Conservation (phyloP, 805 yeast genomes). For the Zygoascus bituminiphila region DNA sequence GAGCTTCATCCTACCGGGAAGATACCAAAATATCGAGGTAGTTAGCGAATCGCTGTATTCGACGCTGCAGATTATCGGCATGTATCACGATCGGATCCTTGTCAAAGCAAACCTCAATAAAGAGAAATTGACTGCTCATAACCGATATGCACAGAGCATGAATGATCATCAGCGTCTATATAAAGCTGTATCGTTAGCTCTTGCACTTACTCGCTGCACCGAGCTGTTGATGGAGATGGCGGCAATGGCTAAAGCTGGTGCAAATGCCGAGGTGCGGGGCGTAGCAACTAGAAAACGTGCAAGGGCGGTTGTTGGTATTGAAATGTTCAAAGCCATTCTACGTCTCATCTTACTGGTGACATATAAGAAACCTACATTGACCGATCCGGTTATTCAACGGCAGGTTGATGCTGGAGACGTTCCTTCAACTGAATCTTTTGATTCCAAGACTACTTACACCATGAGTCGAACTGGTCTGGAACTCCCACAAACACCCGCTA, state of each 20-base stretch:
- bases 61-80: constrained; percentile 27
- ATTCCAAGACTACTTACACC: not conserved
- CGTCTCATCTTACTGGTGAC: constrained; percentile 25
- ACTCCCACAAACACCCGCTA: constrained; percentile 12
- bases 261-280: constrained; percentile 6
- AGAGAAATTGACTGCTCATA: constrained; percentile 19
- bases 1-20: constrained; percentile 32
- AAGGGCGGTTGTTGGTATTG: constrained; percentile 25
- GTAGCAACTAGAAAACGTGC: not conserved
- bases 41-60: constrained; percentile 30
- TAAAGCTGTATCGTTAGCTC: constrained; percentile 22
- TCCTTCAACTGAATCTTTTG: not conserved
- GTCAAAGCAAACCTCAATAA: constrained; percentile 19
- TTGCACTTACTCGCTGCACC: constrained; percentile 26
- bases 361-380: constrained; percentile 25
- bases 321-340: constrained; percentile 25
- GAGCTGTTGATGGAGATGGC: constrained; percentile 34
- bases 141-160: constrained; percentile 23
- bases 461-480: not conserved
- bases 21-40: constrained; percentile 32
- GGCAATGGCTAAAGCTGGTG: constrained; percentile 15
- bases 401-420: constrained; percentile 27
- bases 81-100: constrained; percentile 32
- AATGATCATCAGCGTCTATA: constrained; percentile 18
- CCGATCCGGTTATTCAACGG: constrained; percentile 28